Percentiles rank a stretch among this genome's conserved stretches.
These are phyloP conservation scores for Phoenix dactylifera DNA, from an alignment of 176 grass and related monocot genomes.

Conservation along the genomic window DNA sequence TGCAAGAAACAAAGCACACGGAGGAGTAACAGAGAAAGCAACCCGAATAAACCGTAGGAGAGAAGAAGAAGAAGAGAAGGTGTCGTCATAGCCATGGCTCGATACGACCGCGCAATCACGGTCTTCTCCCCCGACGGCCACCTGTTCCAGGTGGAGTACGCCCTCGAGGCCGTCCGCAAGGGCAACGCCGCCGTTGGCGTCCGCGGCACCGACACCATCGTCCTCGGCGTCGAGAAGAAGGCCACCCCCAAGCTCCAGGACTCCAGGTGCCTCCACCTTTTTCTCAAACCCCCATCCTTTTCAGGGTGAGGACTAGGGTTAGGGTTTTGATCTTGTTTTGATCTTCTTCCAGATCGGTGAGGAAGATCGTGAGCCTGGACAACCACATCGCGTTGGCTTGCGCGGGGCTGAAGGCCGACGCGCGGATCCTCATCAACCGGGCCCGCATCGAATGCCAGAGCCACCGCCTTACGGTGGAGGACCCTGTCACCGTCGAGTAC, in stretches of 20 bases:
- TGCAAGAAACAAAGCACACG: no score
- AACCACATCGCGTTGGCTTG: conserved; percentile 87
- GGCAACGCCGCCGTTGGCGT: conserved; percentile 98
- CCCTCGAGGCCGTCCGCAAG: conserved; percentile 97
- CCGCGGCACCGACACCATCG: conserved; percentile 83
- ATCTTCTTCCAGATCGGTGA: conserved; percentile 40
- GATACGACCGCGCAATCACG: conserved; percentile 99
- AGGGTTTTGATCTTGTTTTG: not conserved
- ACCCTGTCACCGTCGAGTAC: conserved; percentile 95
- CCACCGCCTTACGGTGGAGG: conserved; percentile 86
- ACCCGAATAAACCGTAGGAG: no score
- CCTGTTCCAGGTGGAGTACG: conserved; percentile 99
- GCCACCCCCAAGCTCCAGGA: conserved; percentile 97
- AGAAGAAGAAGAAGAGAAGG: no score
- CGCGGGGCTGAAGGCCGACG: conserved; percentile 98
- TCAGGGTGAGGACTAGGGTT: not conserved
- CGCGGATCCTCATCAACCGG: conserved; percentile 84
- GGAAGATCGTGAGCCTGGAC: conserved; percentile 94
- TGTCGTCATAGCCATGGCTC: conserved; percentile 38
- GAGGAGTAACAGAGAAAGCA: no score
- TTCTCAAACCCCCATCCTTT: not conserved
- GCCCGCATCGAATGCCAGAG: conserved; percentile 96
- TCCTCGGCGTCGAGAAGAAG: conserved; percentile 99
- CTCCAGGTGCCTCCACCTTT: conserved; percentile 41
- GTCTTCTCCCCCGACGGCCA: conserved; percentile 99